phyloP scores from a whole-genome alignment of 163 green algal species.

The Coccomyxa subellipsoidea region DNA sequence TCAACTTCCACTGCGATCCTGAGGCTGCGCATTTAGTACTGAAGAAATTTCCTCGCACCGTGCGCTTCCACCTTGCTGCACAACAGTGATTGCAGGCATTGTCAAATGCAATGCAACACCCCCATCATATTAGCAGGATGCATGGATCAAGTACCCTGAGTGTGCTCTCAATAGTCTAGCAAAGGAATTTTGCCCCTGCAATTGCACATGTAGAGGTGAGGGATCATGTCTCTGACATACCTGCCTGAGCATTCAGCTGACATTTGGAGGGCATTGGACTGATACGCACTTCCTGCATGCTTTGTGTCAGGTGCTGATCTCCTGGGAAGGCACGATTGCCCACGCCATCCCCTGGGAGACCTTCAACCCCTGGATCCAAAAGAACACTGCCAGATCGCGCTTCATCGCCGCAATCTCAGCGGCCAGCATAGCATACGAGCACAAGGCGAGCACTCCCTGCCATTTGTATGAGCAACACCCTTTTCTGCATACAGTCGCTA shows the following conservation, averaged over 20 bases:
- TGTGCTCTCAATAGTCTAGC: too few relatives aligned
- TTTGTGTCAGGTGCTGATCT: conserved; percentile 1
- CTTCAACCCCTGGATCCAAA: conserved; percentile 22
- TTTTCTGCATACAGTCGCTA: too few relatives aligned
- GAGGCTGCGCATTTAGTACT: conserved; percentile 30
- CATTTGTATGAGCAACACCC: too few relatives aligned
- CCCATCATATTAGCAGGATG: too few relatives aligned
- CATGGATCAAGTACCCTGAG: too few relatives aligned
- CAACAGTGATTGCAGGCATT: too few relatives aligned
- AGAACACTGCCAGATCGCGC: neutral
- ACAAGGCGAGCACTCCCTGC: neutral
- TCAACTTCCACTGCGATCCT: conserved; percentile 36
- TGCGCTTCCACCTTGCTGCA: neutral
- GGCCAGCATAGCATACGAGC: neutral
- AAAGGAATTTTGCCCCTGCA: too few relatives aligned
- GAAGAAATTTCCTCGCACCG: conserved; percentile 13
- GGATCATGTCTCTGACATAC: too few relatives aligned
- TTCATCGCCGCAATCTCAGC: neutral
- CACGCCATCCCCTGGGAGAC: conserved; percentile 15
- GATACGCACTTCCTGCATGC: neutral
- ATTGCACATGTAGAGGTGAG: too few relatives aligned
- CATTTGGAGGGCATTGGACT: too few relatives aligned
- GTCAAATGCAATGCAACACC: too few relatives aligned
- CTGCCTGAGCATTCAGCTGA: too few relatives aligned
- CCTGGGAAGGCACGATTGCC: conserved; percentile 14